These are phyloP conservation scores for Agarophyton chilense DNA, from an alignment of 23 red algal species.

Conservation along the genomic window DNA sequence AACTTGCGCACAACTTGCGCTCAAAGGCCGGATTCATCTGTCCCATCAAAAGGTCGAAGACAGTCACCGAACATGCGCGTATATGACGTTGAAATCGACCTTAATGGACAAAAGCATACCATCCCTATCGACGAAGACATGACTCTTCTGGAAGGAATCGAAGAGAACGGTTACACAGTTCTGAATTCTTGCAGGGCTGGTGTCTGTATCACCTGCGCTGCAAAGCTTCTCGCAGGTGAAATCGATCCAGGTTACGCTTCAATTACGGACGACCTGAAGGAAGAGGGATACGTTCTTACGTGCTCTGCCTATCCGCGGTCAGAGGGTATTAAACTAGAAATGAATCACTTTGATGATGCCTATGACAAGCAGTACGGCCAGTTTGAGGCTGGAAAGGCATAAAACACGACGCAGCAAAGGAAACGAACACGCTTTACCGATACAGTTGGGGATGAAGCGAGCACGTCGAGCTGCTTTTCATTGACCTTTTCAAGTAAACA, in stretches of 20 bases:
- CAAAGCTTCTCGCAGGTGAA: slow-evolving; percentile 76
- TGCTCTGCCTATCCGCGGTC: slow-evolving; percentile 78
- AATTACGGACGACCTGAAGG: slow-evolving; percentile 68
- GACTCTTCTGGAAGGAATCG: slow-evolving; percentile 82
- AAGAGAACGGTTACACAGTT: slow-evolving; percentile 64
- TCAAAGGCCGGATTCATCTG: not conserved
- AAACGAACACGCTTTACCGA: not conserved
- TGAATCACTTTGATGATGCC: slow-evolving; percentile 82
- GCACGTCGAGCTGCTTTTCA: not conserved
- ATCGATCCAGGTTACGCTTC: slow-evolving; percentile 79
- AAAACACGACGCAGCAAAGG: not conserved
- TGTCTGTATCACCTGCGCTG: slow-evolving; percentile 91
- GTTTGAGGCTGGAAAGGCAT: slow-evolving; percentile 61
- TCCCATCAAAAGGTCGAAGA: not conserved
- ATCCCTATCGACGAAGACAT: slow-evolving; percentile 80
- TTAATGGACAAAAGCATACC: slow-evolving; percentile 49
- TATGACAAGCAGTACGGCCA: slow-evolving; percentile 91
- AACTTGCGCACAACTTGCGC: not conserved
- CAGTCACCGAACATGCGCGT: slow-evolving; percentile 42
- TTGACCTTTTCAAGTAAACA: not conserved
- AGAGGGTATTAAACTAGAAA: slow-evolving; percentile 71
- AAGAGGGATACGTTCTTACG: slow-evolving; percentile 83
- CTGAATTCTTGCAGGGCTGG: slow-evolving; percentile 86
- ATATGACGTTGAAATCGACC: slow-evolving; percentile 58
- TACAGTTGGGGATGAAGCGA: not conserved